phyloP scores from a whole-genome alignment of 345 rosid species.

The Nasturtium officinale region DNA sequence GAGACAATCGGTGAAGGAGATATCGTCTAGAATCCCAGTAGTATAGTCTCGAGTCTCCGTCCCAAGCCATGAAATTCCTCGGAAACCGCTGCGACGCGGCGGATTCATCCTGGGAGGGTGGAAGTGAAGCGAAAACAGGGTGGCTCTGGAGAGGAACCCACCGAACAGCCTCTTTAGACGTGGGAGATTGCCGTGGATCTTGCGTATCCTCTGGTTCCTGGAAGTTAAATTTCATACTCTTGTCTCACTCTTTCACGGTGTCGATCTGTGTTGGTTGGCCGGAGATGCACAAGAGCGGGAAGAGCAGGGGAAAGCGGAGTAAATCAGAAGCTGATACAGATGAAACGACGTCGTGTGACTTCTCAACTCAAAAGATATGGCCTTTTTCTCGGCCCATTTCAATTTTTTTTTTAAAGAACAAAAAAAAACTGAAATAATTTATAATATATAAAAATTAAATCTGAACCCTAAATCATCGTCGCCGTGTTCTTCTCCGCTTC shows the following conservation, averaged over 20 bases:
- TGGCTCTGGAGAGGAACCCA: constrained; percentile 83
- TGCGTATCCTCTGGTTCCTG: constrained; percentile 43
- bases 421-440: not conserved
- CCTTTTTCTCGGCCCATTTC: constrained; percentile 23
- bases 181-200: constrained; percentile 47
- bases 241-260: not conserved
- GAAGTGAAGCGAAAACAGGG: constrained; percentile 58
- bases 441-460: constrained; percentile 1
- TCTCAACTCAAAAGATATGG: not conserved
- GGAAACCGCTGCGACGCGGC: constrained; percentile 41
- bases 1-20: constrained; percentile 75
- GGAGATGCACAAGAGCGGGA: constrained; percentile 37
- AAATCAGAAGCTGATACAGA: not conserved
- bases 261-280: constrained; percentile 28
- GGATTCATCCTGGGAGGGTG: constrained; percentile 32
- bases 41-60: constrained; percentile 76
- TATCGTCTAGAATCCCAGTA: constrained; percentile 65
- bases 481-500: constrained; percentile 37
- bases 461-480: constrained; percentile 36
- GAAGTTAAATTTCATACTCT: constrained; percentile 65
- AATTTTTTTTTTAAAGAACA: not conserved
- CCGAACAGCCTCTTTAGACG: constrained; percentile 57
- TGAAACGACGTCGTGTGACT: constrained; percentile 14
- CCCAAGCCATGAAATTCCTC: constrained; percentile 78
- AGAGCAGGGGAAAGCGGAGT: not conserved